Base-by-base conservation (phyloP, 345 rosid genomes). In the Cardiospermum halicacabum region DNA sequence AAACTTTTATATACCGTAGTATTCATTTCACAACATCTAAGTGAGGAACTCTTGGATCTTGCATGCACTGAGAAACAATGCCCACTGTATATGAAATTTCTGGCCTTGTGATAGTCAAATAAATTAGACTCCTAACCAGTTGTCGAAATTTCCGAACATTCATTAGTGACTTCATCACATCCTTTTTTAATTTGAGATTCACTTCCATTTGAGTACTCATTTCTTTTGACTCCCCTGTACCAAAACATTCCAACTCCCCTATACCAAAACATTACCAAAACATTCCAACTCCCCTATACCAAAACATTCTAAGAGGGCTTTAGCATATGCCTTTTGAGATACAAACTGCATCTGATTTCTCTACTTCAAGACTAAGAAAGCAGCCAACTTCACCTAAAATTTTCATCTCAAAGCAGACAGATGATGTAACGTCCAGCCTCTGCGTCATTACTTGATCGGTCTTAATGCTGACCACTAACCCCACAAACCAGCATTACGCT, bases 71-170 rank as follows among this genome's bases (percentile, higher is more conserved):
- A n/a, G 40, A 58, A 2, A 58, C 2, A 1, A 56, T 62, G 1
- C 64, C 59, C 0, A 65, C 32, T 10, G 8, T 28, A 32, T 13
- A 66, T 0, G 19, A 11, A 40, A 66, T 72, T 2, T 50, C 18
- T 15, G 16, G 62, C 19, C 55, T 71, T 65, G 56, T 42, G 26
- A 64, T 70, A 11, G 64, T 70, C 40, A 63, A 27, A 56, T 70
- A 63, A 2, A 63, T 27, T 24, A 72, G 61, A 31, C 45, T 51
- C 12, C 63, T 43, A 43, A 42, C 58, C 60, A 60, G 47, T 2
- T 57, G 67, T 32, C 7, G 3, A 7, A 57, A 71, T 5, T 15
- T 2, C 19, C 2, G 24, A 1, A 18, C 32, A 56, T 66, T 32
- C 15, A 34, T 43, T 1, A 53, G 16, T 50, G 5, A 12, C 16